These are phyloP conservation scores for Neurospora sp. DNA, from an alignment of 495 filamentous ascomycete species.

Conservation along the genomic window DNA sequence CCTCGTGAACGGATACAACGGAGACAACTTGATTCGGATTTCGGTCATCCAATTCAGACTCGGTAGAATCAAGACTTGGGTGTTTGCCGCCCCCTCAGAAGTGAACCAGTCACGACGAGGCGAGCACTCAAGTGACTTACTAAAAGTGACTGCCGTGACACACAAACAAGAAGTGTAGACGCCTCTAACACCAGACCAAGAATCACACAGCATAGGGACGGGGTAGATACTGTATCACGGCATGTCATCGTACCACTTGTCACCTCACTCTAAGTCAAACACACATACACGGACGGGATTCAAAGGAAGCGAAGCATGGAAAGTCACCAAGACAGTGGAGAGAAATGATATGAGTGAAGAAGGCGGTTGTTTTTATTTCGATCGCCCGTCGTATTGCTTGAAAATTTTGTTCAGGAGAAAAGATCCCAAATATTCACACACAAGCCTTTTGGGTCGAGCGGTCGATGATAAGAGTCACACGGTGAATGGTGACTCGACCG, in stretches of 20 bases:
- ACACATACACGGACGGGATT: background rate
- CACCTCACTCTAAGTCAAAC: background rate
- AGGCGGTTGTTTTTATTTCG: background rate
- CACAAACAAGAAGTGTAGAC: background rate
- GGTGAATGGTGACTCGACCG: background rate
- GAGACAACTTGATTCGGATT: background rate
- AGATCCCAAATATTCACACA: background rate
- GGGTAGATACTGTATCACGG: background rate
- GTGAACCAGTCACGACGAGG: background rate
- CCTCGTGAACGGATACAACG: background rate
- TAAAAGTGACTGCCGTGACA: background rate
- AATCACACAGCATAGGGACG: background rate
- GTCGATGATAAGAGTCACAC: background rate
- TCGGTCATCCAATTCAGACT: background rate
- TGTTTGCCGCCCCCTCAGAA: background rate
- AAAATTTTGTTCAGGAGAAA: background rate
- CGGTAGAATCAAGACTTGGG: background rate
- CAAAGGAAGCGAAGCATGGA: too few relatives aligned
- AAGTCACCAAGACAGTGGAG: background rate
- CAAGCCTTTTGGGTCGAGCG: background rate
- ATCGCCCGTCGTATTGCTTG: background rate
- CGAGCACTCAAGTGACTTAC: background rate
- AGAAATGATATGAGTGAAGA: background rate
- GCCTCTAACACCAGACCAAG: background rate
- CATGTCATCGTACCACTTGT: background rate